Evolutionary conservation across 2,329 filamentous ascomycete species (phyloP).

Genomic region (Trichoderma sp.): DNA sequence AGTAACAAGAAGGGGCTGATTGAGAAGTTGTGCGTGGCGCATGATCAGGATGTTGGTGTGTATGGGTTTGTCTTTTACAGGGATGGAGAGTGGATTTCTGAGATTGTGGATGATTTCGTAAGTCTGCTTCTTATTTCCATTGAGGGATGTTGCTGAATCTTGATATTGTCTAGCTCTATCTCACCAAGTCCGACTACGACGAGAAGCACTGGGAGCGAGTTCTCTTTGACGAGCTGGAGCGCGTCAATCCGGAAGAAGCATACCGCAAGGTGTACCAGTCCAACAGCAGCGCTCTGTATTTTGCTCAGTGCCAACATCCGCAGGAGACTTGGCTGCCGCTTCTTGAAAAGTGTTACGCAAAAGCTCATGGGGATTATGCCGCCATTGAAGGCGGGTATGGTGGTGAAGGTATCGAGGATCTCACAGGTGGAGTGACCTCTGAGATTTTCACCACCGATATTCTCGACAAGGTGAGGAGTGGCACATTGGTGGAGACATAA

Average conservation of each 20-base stretch:
- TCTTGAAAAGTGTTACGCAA: slow-evolving; percentile 77
- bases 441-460: slow-evolving; percentile 67
- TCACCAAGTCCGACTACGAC: slow-evolving; percentile 60
- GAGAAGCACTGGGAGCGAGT: slow-evolving; percentile 51
- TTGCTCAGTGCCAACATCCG: slow-evolving; percentile 69
- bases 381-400: slow-evolving; percentile 71
- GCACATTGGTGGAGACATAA: accelerated
- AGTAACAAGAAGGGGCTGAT: slow-evolving; percentile 71
- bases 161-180: slow-evolving; percentile 41
- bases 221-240: slow-evolving; percentile 43
- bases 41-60: slow-evolving; percentile 71
- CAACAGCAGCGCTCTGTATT: slow-evolving; percentile 72
- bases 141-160: not conserved
- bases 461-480: slow-evolving; percentile 62
- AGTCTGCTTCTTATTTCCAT: not conserved
- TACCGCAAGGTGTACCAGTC: slow-evolving; percentile 71
- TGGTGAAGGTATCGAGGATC: slow-evolving; percentile 58
- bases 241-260: slow-evolving; percentile 53
- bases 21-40: slow-evolving; percentile 69
- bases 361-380: slow-evolving; percentile 75
- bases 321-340: slow-evolving; percentile 80
- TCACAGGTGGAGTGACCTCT: slow-evolving; percentile 64
- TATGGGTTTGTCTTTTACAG: slow-evolving; percentile 85
- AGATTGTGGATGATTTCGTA: slow-evolving; percentile 57
- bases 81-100: slow-evolving; percentile 70